Conservation (phyloP, 1,139 yeast species). For the Schizosaccharomyces versatilis region DNA sequence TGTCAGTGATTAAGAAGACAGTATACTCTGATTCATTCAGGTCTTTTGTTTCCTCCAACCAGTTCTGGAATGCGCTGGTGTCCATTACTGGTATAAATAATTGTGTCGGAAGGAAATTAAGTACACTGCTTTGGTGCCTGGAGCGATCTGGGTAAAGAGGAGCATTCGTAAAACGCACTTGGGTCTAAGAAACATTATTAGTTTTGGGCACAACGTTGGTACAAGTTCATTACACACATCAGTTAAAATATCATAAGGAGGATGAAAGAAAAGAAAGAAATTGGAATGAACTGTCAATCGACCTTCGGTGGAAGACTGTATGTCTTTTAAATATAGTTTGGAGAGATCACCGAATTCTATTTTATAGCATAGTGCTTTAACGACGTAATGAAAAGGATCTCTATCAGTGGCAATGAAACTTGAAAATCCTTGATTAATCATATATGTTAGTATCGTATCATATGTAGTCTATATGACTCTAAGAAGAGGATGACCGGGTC, state of each 20-base stretch:
- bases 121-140: not conserved
- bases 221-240: not conserved
- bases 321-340: too few species aligned
- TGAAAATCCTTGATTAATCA: too few species aligned
- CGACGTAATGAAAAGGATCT: too few species aligned
- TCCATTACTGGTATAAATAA: not conserved
- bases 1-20: too few species aligned
- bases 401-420: too few species aligned
- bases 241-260: not conserved
- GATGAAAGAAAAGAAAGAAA: not conserved
- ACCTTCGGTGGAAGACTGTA: too few species aligned
- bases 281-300: not conserved
- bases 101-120: not conserved
- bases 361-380: too few species aligned
- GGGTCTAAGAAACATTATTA: not conserved
- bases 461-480: too few species aligned
- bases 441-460: too few species aligned
- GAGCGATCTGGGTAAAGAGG: not conserved
- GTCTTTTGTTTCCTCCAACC: not conserved
- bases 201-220: not conserved
- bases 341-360: too few species aligned
- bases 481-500: too few species aligned
- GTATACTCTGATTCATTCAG: not conserved
- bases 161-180: not conserved
- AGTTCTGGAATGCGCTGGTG: not conserved